Evolutionary conservation across 768 basidiomycete species (phyloP), one percentile per base, ranked within the genome.

Genomic region (Asterophora lycoperdoides): DNA sequence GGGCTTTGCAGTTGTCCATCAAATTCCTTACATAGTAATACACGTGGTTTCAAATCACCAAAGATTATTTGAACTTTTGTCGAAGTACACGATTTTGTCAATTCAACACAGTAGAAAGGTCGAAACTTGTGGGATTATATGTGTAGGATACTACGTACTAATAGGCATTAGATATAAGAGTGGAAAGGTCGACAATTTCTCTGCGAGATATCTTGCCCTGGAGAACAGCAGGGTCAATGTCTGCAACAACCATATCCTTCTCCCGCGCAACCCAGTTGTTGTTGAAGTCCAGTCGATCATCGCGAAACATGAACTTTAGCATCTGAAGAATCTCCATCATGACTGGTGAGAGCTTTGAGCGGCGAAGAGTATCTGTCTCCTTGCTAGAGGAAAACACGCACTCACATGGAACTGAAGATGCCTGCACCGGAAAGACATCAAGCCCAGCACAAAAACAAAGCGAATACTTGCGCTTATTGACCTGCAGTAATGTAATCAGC

Each of bases 321-420:
- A 49, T 49, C 28, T 49, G 48, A 8, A 49, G 10, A 13, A 29
- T 19, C 23, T 49, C 48, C 48, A 49, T 49, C 42, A 49, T 15
- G 35, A n/a, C 19, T 6, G 41, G 41, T 33, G 39, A 42, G 32
- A 49, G 40, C 2, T 11, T 18, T 1, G 19, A 3, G 15, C 42
- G 32, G 15, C 26, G 11, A 37, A 41, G 48, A 14, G 48, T 11
- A 29, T 33, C 34, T 34, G 48, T 49, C 36, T 49, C 48, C 37
- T 49, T 49, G 19, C 48, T 41, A 36, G 48, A 49, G 36, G 48
- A 49, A 36, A 48, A 48, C 13, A 29, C 40, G 7, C 15, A 19
- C 39, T 48, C 40, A 26, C 39, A 48, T 20, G 47, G 41, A 33
- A 49, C 48, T 44, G 40, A 26, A 17, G 48, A 49, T 7, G 48